Evolutionary conservation across 2,329 filamentous ascomycete genomes (phyloP).

Genomic region (Eutypa lata): DNA sequence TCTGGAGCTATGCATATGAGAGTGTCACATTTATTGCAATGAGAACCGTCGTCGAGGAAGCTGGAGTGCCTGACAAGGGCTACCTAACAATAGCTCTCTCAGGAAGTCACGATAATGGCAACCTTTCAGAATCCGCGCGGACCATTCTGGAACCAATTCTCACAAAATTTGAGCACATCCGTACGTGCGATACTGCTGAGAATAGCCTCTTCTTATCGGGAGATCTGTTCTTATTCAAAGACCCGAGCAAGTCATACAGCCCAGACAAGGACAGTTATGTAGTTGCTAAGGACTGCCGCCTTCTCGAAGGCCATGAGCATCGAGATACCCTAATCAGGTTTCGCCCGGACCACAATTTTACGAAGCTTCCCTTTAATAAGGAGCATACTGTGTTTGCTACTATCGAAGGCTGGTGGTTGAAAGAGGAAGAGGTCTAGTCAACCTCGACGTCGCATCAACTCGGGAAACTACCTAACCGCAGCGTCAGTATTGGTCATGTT

Average conservation of each 20-base stretch:
- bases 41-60: too few relatives aligned
- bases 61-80: too few relatives aligned
- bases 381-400: background rate
- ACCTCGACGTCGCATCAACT: too few relatives aligned
- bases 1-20: slow-evolving; percentile 12
- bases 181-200: slow-evolving; percentile 29
- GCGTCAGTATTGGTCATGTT: too few relatives aligned
- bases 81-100: too few relatives aligned
- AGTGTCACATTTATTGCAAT: too few relatives aligned
- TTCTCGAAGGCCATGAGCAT: slow-evolving; percentile 30
- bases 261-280: slow-evolving; percentile 26
- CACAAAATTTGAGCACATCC: slow-evolving; percentile 15
- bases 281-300: slow-evolving; percentile 23
- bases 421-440: too few relatives aligned
- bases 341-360: slow-evolving; percentile 9
- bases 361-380: background rate
- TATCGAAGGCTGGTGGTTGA: slow-evolving; percentile 11
- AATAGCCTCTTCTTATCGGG: slow-evolving; percentile 16
- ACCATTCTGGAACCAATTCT: slow-evolving; percentile 2
- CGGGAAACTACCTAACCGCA: too few relatives aligned
- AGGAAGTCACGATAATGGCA: too few relatives aligned
- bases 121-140: background rate
- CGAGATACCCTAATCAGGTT: slow-evolving; percentile 26
- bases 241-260: slow-evolving; percentile 15
- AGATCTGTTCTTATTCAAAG: slow-evolving; percentile 28